Evolutionary conservation across 495 filamentous ascomycete genomes (phyloP), one percentile per base, ranked within the genome.

Genomic region (Daldinia bambusicola): DNA sequence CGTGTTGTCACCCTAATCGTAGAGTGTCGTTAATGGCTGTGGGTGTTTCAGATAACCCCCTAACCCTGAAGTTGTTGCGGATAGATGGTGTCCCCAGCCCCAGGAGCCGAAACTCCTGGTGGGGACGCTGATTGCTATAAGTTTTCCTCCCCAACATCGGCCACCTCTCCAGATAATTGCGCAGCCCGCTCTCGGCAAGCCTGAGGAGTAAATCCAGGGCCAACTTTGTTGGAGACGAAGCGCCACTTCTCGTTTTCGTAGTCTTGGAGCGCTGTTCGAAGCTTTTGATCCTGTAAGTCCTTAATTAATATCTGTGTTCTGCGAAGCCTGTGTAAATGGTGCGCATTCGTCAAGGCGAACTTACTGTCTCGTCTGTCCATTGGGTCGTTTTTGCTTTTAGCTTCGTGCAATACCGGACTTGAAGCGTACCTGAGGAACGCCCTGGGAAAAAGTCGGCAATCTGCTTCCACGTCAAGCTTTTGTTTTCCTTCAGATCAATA

Each of bases 371-470:
- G 65, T 94, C 92, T 61, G 91, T 95, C 94, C 94, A 97, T 67
- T 89, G 86, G n/a, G 92, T 94, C 51, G 90, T 92, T 82, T 96
- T 96, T 8, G 92, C 92, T 80, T 95, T 97, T 66, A 97, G 82
- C 79, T 95, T 97, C 31, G 93, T 97, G 75, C 94, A 97, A 78
- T 97, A 97, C 12, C 93, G 89, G 67, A 97, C 94, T 76, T 97
- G 94, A 61, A 97, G 81, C 37, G 94, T 97, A 41, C 93, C 93
- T 34, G 90, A 93, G 45, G 92, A 93, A 55, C 94, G 84, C 10
- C 93, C 94, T 7, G 94, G 94, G 72, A 97, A 97, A 80, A 95
- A 97, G 74, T 96, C 93, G 61, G 92, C 91, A 71, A 97, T 97
- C 84, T 97, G 93, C 76, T 95, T 96, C 94, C 94, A 97, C 8